These are phyloP conservation scores for Lachancea cidri DNA, from an alignment of 805 yeast species.

Conservation along the genomic window DNA sequence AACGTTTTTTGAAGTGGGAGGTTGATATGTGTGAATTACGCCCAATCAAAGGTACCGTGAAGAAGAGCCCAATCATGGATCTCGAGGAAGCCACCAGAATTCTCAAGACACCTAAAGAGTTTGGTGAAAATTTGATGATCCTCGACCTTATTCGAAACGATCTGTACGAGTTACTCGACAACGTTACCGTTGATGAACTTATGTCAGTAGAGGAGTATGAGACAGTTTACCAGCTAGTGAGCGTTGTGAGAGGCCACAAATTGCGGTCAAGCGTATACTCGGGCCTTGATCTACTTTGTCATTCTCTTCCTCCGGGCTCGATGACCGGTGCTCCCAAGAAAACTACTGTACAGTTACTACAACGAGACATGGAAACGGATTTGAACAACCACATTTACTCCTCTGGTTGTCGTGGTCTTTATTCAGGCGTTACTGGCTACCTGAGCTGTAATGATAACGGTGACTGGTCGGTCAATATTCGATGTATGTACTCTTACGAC, in stretches of 20 bases:
- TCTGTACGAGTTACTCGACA: slow-evolving; percentile 56
- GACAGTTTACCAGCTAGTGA: slow-evolving; percentile 87
- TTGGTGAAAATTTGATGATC: slow-evolving; percentile 95
- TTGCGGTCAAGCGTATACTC: slow-evolving; percentile 32
- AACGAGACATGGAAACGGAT: slow-evolving; percentile 33
- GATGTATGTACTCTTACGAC: slow-evolving; percentile 69
- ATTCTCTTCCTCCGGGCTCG: slow-evolving; percentile 93
- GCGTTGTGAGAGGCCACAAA: slow-evolving; percentile 68
- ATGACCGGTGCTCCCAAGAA: slow-evolving; percentile 99
- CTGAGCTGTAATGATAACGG: slow-evolving; percentile 85
- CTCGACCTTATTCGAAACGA: slow-evolving; percentile 95
- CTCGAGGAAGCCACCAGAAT: slow-evolving; percentile 55
- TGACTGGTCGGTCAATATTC: slow-evolving; percentile 94
- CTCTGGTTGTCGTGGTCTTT: slow-evolving; percentile 58
- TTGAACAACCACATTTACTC: slow-evolving; percentile 30
- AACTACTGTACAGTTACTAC: slow-evolving; percentile 80
- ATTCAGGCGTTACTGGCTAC: slow-evolving; percentile 93
- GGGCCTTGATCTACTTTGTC: slow-evolving; percentile 75
- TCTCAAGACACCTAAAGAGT: slow-evolving; percentile 80
- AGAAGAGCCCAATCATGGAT: slow-evolving; percentile 51
- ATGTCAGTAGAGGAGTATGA: slow-evolving; percentile 92
- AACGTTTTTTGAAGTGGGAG: slow-evolving; percentile 82
- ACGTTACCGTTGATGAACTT: slow-evolving; percentile 67
- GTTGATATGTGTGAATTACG: slow-evolving; percentile 64
- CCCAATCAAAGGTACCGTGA: slow-evolving; percentile 96